These are phyloP conservation scores for Lichtheimia ramosa DNA, from an alignment of 371 early-diverging fungal genomes.

Conservation along the genomic window DNA sequence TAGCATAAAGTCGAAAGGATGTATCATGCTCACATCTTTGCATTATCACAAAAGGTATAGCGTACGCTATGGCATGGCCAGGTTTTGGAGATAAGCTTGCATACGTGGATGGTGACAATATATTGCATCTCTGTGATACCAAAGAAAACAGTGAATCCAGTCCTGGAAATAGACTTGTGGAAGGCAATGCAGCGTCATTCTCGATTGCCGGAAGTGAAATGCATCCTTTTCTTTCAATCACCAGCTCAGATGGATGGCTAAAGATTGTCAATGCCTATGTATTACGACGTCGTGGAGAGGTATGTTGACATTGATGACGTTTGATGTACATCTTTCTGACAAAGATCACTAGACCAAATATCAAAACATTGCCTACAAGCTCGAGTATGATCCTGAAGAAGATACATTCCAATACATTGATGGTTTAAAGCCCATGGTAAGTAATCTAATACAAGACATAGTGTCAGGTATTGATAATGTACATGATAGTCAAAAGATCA, in stretches of 20 bases:
- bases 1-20: neutral
- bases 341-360: neutral
- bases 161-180: neutral
- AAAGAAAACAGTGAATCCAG: neutral
- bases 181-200: neutral
- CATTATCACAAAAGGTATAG: neutral
- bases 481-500: slow-evolving; percentile 3
- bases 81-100: slow-evolving; percentile 1
- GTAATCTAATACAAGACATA: neutral
- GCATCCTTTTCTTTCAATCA: slow-evolving; percentile 10
- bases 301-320: neutral
- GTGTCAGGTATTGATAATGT: neutral
- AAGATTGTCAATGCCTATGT: slow-evolving; percentile 13
- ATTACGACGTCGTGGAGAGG: neutral
- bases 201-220: slow-evolving; percentile 10
- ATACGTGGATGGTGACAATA: slow-evolving; percentile 14
- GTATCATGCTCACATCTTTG: neutral
- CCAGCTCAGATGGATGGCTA: slow-evolving; percentile 16
- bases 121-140: neutral
- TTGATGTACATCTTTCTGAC: neutral
- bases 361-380: slow-evolving; percentile 17
- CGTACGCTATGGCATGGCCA: slow-evolving; percentile 12
- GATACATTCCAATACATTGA: slow-evolving; percentile 14
- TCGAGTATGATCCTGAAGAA: slow-evolving; percentile 14
- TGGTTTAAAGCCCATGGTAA: slow-evolving; percentile 18